phyloP scores from a whole-genome alignment of 2,329 filamentous ascomycete genomes.

The Elsinoe ampelina region DNA sequence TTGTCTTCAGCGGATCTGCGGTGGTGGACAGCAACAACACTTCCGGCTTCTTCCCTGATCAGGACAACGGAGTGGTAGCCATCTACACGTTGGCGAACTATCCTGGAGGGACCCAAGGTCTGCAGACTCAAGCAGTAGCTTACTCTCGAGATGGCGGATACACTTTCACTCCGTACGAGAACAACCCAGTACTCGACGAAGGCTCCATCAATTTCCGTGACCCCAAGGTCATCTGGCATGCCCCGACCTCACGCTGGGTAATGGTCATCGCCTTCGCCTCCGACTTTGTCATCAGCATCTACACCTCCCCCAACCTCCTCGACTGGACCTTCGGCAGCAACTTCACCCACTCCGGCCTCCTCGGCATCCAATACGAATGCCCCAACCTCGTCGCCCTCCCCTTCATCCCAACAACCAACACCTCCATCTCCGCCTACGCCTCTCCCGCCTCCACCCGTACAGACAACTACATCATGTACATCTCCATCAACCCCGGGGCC shows the following conservation, averaged over 20 bases:
- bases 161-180: conserved; percentile 49
- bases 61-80: conserved; percentile 54
- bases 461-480: conserved; percentile 30
- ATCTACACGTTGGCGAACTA: conserved; percentile 44
- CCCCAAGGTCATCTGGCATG: conserved; percentile 53
- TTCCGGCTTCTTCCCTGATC: conserved; percentile 54
- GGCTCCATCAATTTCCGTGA: conserved; percentile 52
- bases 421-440: conserved; percentile 22
- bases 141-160: conserved; percentile 55
- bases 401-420: conserved; percentile 32
- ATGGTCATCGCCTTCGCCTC: conserved; percentile 46
- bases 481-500: conserved; percentile 50
- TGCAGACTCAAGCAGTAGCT: conserved; percentile 51
- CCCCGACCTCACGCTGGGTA: conserved; percentile 44
- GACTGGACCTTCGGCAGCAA: conserved; percentile 51
- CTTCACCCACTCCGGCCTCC: conserved; percentile 45
- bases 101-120: conserved; percentile 28
- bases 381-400: conserved; percentile 53
- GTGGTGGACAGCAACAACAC: conserved; percentile 57
- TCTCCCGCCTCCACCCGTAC: conserved; percentile 22
- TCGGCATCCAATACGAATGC: conserved; percentile 53
- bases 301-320: conserved; percentile 49
- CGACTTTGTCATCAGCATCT: conserved; percentile 52
- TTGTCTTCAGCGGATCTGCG: conserved; percentile 46
- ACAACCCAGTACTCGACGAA: conserved; percentile 52